These are phyloP conservation scores for Sanguinoderma infundibulare DNA, from an alignment of 1,284 basidiomycete genomes.

Conservation along the genomic window DNA sequence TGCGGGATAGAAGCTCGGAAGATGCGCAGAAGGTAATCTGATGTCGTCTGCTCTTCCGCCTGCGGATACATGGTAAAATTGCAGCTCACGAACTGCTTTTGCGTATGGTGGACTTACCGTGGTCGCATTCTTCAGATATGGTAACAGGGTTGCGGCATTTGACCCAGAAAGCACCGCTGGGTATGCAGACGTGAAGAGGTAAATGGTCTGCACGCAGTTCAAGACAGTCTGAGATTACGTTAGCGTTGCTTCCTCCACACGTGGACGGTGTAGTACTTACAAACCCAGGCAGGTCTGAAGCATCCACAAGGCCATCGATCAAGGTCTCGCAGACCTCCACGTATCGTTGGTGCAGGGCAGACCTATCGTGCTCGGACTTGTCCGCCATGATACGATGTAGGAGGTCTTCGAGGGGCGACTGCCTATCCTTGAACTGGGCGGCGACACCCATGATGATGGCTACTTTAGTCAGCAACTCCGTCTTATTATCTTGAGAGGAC, in stretches of 20 bases:
- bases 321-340: constrained; percentile 81
- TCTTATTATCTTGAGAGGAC: constrained; percentile 47
- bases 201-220: constrained; percentile 84
- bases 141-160: constrained; percentile 82
- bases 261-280: constrained; percentile 47
- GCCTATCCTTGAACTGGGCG: constrained; percentile 79
- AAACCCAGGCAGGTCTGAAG: constrained; percentile 76
- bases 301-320: constrained; percentile 88
- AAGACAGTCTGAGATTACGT: constrained; percentile 62
- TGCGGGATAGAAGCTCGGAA: constrained; percentile 85
- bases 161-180: constrained; percentile 81
- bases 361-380: constrained; percentile 56
- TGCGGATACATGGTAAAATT: constrained; percentile 35
- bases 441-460: constrained; percentile 86
- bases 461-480: constrained; percentile 61
- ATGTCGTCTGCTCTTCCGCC: constrained; percentile 82
- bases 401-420: constrained; percentile 84
- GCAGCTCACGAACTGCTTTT: background rate
- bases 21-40: constrained; percentile 86
- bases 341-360: constrained; percentile 64
- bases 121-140: constrained; percentile 84
- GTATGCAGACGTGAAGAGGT: constrained; percentile 81
- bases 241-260: constrained; percentile 14
- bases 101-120: constrained; percentile 48
- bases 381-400: constrained; percentile 79